Evolutionary conservation across 164 flowering plant genomes (phyloP).

Genomic region (Annona squamosa): DNA sequence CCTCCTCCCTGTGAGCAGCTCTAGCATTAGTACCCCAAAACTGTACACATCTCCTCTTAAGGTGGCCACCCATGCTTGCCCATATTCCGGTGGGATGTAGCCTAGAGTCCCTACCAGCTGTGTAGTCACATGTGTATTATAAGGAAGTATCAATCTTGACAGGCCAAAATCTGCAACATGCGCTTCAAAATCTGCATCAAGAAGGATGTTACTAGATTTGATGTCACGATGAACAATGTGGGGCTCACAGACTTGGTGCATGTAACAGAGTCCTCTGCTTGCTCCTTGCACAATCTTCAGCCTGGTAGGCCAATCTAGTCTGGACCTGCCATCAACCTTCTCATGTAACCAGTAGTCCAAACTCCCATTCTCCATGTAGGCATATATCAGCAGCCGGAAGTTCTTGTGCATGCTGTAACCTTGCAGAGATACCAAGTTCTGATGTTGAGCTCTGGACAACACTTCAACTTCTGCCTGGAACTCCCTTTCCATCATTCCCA

Average conservation of each 20-base stretch:
- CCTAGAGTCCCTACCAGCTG: slow-evolving; percentile 82
- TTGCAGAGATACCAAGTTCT: slow-evolving; percentile 11
- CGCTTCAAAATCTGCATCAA: slow-evolving; percentile 41
- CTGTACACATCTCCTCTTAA: slow-evolving; percentile 15
- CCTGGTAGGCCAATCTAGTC: slow-evolving; percentile 25
- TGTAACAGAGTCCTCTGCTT: slow-evolving; percentile 54
- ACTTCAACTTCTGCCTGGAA: slow-evolving; percentile 17
- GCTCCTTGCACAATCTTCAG: slow-evolving; percentile 47
- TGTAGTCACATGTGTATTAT: slow-evolving; percentile 67
- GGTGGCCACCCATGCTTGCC: slow-evolving; percentile 16
- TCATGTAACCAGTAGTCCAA: slow-evolving; percentile 15
- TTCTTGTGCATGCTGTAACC: slow-evolving; percentile 10
- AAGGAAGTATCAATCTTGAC: slow-evolving; percentile 62
- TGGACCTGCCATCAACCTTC: slow-evolving; percentile 4
- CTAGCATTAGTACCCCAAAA: slow-evolving; percentile 13
- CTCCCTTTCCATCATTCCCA: slow-evolving; percentile 14
- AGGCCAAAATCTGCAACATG: slow-evolving; percentile 35
- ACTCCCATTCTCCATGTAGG: slow-evolving; percentile 15
- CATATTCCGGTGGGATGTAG: slow-evolving; percentile 33
- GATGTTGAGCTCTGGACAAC: slow-evolving; percentile 10
- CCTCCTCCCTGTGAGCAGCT: slow-evolving; percentile 13
- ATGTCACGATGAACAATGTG: slow-evolving; percentile 78
- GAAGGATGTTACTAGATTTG: slow-evolving; percentile 33
- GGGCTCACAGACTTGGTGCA: slow-evolving; percentile 68
- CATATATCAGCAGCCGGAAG: slow-evolving; percentile 6